Evolutionary conservation across 2,329 filamentous ascomycete species (phyloP).

Genomic region (Colletotrichum sp.): DNA sequence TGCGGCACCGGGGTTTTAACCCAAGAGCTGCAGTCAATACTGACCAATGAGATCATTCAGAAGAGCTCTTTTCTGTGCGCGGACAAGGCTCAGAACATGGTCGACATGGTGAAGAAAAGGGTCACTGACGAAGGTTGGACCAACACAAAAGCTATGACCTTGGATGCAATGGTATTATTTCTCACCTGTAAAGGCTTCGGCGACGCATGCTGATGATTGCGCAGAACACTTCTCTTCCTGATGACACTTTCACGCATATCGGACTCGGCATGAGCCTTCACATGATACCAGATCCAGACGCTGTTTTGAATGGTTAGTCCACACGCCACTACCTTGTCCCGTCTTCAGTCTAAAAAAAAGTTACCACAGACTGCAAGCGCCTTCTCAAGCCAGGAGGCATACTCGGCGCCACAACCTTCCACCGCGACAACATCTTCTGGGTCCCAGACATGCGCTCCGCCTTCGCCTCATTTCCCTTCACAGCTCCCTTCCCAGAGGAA

Average conservation of each 20-base stretch:
- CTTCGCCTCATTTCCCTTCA: slow-evolving; percentile 45
- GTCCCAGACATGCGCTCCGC: slow-evolving; percentile 40
- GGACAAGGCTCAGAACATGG: not conserved
- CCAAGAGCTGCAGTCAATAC: not conserved
- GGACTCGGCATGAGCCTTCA: not conserved
- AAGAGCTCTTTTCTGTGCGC: not conserved
- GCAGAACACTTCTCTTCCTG: not conserved
- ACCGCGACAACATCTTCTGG: slow-evolving; percentile 39
- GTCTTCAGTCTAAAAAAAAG: slow-evolving; percentile 28
- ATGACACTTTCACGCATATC: not conserved
- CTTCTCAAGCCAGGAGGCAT: slow-evolving; percentile 43
- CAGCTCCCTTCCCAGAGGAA: slow-evolving; percentile 37
- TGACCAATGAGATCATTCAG: not conserved
- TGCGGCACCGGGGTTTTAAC: not conserved
- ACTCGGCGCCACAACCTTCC: slow-evolving; percentile 41
- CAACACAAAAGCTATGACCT: not conserved
- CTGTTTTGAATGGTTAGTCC: not conserved
- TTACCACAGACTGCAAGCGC: slow-evolving; percentile 37
- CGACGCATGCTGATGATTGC: not conserved
- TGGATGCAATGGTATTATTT: not conserved
- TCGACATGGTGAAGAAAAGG: not conserved
- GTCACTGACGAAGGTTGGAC: not conserved
- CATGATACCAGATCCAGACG: not conserved
- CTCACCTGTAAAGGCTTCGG: not conserved
- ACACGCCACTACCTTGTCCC: not conserved